Conservation (phyloP, 805 yeast species). For the Zygosaccharomyces bisporus region DNA sequence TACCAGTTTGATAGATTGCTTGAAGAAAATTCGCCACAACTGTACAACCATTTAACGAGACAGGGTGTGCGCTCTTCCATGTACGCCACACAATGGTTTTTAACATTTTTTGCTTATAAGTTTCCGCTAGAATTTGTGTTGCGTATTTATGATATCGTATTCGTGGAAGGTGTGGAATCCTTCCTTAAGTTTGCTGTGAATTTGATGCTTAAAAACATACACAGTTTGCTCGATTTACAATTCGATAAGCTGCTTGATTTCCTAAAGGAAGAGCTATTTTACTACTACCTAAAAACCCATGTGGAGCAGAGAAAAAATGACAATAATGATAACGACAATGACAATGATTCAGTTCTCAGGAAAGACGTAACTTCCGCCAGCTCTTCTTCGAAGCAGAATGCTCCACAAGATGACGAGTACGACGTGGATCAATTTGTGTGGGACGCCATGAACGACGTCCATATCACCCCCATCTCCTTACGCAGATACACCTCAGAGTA, state of each 20-base stretch:
- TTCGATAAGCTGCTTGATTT: conserved; percentile 77
- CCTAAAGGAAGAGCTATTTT: conserved; percentile 76
- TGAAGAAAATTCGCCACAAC: conserved; percentile 69
- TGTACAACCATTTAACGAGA: conserved; percentile 70
- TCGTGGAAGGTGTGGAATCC: conserved; percentile 89
- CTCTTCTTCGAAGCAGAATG: not conserved
- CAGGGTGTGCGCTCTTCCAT: conserved; percentile 89
- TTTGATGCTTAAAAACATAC: conserved; percentile 66
- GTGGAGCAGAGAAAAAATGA: conserved; percentile 17
- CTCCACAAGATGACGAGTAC: conserved; percentile 41
- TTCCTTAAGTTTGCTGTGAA: conserved; percentile 80
- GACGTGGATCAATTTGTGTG: conserved; percentile 68
- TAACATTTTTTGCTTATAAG: conserved; percentile 91
- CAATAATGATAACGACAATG: conserved; percentile 31
- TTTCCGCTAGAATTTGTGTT: conserved; percentile 87
- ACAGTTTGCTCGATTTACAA: conserved; percentile 51
- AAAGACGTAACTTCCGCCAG: conserved; percentile 15
- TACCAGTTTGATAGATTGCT: conserved; percentile 88
- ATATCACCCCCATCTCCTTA: conserved; percentile 68
- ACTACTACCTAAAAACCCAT: conserved; percentile 50
- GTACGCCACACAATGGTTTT: conserved; percentile 98
- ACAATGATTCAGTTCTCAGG: conserved; percentile 21
- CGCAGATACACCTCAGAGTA: conserved; percentile 70
- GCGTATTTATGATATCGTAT: conserved; percentile 80
- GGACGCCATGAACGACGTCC: conserved; percentile 67